Percentiles rank a stretch among this genome's conserved stretches.
Conservation (phyloP, 2,329 filamentous ascomycete species). For the Aspergillus eucalypticola region DNA sequence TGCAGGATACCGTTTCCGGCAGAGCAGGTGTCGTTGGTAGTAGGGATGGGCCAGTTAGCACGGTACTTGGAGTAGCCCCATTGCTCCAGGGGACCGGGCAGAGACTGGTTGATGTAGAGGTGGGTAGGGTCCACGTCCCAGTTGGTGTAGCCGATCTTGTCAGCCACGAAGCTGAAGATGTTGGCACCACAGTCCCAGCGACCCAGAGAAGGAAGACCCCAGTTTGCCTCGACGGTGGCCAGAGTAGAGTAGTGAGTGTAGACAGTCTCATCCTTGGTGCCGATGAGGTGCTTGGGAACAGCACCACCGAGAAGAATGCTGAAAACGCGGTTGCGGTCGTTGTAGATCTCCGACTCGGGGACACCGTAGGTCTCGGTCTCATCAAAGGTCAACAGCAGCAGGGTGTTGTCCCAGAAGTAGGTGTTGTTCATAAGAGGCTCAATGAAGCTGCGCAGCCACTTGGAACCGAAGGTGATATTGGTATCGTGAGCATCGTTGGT, state of each 20-base stretch:
- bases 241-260: constrained; percentile 73
- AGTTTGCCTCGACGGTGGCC: constrained; percentile 66
- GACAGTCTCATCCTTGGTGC: constrained; percentile 67
- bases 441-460: constrained; percentile 69
- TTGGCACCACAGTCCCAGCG: constrained; percentile 72
- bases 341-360: constrained; percentile 58
- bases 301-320: constrained; percentile 73
- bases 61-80: constrained; percentile 25
- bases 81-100: constrained; percentile 47
- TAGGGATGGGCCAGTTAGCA: constrained; percentile 28
- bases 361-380: constrained; percentile 46
- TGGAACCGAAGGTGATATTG: constrained; percentile 66
- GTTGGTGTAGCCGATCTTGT: constrained; percentile 58
- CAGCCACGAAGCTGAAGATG: constrained; percentile 61
- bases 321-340: constrained; percentile 68
- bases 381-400: constrained; percentile 76
- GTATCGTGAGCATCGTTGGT: constrained; percentile 73
- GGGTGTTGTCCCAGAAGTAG: constrained; percentile 72
- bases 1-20: constrained; percentile 33
- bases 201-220: constrained; percentile 67
- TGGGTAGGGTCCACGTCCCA: constrained; percentile 39
- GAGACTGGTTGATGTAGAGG: constrained; percentile 56
- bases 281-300: constrained; percentile 61
- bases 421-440: constrained; percentile 67
- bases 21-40: constrained; percentile 31